Conservation (phyloP, 2,329 filamentous ascomycete genomes). For the Coniochaeta sp. region DNA sequence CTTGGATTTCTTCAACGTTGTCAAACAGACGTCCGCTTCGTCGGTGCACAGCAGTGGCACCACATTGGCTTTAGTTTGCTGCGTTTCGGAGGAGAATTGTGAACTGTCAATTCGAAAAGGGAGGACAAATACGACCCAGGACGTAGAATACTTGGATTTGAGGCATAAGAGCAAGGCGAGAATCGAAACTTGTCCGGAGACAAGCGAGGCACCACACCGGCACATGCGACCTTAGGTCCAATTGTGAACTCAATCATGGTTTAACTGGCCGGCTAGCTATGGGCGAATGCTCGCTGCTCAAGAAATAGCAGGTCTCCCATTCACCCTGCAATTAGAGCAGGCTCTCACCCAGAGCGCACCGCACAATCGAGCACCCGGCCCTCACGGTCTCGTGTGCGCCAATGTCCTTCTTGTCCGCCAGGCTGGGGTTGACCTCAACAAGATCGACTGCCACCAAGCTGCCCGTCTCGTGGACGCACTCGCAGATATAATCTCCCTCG, state of each 20-base stretch:
- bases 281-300: too few relatives aligned
- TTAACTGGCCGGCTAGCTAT: neutral
- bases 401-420: constrained; percentile 50
- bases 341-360: constrained; percentile 88
- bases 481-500: constrained; percentile 96
- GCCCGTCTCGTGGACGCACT: constrained; percentile 74
- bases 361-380: constrained; percentile 83
- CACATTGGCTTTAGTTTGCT: neutral
- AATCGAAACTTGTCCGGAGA: too few relatives aligned
- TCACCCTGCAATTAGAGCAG: constrained; percentile 55
- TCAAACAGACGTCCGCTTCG: neutral
- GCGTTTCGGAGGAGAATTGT: neutral
- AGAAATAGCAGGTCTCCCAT: too few relatives aligned
- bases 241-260: too few relatives aligned
- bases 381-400: constrained; percentile 82
- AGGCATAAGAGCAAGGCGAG: too few relatives aligned
- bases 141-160: too few relatives aligned
- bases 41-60: neutral
- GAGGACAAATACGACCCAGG: too few relatives aligned
- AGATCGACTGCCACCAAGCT: constrained; percentile 73
- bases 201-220: too few relatives aligned
- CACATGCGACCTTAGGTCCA: too few relatives aligned
- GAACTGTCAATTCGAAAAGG: too few relatives aligned
- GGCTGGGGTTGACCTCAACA: constrained; percentile 72
- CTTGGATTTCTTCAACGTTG: neutral